A percentile compares a stretch with the other conserved stretches of the same genome.
These are phyloP conservation scores for Trametes pubescens DNA, from an alignment of 1,284 basidiomycete species.

Conservation along the genomic window DNA sequence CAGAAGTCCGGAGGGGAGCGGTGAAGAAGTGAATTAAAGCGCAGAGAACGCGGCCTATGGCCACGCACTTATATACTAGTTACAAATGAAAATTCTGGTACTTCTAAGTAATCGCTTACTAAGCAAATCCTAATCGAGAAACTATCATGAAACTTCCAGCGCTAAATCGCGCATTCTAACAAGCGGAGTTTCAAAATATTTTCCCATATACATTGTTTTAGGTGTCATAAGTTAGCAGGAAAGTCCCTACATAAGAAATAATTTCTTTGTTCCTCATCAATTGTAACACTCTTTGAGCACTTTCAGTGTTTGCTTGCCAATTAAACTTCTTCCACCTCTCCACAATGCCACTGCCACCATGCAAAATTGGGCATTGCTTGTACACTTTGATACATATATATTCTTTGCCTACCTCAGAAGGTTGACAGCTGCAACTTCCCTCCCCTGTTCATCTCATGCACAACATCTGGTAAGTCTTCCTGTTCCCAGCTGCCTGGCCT, in stretches of 20 bases:
- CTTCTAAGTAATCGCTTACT: conserved; percentile 1
- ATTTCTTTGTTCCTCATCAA: not conserved
- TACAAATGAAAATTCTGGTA: not conserved
- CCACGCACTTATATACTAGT: not conserved
- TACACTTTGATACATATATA: too few relatives aligned
- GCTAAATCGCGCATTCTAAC: conserved; percentile 1
- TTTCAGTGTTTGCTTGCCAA: too few relatives aligned
- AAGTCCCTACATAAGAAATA: not conserved
- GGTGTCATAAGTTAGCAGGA: not conserved
- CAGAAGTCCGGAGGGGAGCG: not conserved
- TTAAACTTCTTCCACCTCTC: too few relatives aligned
- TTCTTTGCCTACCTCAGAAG: too few relatives aligned
- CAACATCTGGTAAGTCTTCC: too few relatives aligned
- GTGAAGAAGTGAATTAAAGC: not conserved
- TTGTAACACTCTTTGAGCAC: too few relatives aligned
- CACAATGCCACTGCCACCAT: too few relatives aligned
- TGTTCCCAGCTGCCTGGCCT: too few relatives aligned
- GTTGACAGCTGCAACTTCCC: too few relatives aligned
- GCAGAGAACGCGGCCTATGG: not conserved
- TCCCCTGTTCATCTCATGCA: too few relatives aligned
- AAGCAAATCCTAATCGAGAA: not conserved
- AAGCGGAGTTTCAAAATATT: not conserved
- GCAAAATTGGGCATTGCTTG: too few relatives aligned
- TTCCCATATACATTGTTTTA: not conserved
- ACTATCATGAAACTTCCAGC: not conserved